Base-by-base conservation (phyloP, 78 protist genomes). In the Isochrysis galbana region DNA sequence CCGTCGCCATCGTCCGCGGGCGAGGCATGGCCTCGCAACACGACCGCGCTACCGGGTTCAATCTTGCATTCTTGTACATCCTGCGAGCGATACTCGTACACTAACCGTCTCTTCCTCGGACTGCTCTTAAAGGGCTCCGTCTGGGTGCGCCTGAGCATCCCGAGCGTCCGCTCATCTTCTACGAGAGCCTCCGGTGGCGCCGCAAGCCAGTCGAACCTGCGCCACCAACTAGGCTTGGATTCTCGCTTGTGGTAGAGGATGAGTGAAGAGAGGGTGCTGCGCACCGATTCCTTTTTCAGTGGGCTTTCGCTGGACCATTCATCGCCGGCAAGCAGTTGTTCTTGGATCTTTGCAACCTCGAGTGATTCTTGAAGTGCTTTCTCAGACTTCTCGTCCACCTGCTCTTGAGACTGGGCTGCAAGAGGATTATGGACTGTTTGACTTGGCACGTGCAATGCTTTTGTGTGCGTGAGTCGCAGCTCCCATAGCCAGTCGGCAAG, bases 401-500 rank as follows among this genome's bases (percentile, higher is more conserved):
- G n/a, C n/a, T n/a, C n/a, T n/a, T n/a, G n/a, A 23, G 72, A 23
- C 11, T 0, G 26, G 26, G 72, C 72, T 11, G 11, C 72, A n/a
- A n/a, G 38, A n/a, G 72, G 72, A n/a, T 0, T 19, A 19, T 4
- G 38, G n/a, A n/a, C 72, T 3, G 32, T n/a, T 0, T 19, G 38
- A 11, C 32, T 21, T n/a, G 72, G n/a, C 38, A 0, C 26, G 41
- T 19, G 42, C 41, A 10, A 23, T 14, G 5, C 41, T 19, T 2
- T 41, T 7, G n/a, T 1, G 42, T 34, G 42, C 80, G 3, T 41
- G 21, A 2, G 1, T 19, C 80, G 80, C 41, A 70, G 17, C 39
- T 23, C 11, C 80, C 80, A 70, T 19, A 70, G 39, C 80, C 80
- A 70, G 80, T 70, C 80, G 41, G 80, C 80, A 21, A 70, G 80